Percentiles rank a stretch among this genome's conserved stretches.
Evolutionary conservation across 2,329 filamentous ascomycete genomes (phyloP).

Genomic region (Epichloe glyceriae): DNA sequence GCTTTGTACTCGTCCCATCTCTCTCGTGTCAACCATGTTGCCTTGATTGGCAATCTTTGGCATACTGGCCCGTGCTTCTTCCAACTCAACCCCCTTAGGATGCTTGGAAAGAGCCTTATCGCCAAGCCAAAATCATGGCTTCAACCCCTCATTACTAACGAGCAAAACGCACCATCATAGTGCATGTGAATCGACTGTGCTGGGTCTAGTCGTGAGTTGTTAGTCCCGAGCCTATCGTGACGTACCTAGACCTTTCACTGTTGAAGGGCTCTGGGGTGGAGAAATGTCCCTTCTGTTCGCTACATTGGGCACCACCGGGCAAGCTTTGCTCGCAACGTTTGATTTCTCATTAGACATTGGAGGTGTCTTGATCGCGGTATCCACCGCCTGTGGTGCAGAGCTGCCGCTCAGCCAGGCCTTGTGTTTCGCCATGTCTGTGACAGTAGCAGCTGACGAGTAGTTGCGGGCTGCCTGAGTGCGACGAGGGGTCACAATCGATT

Average conservation of each 20-base stretch:
- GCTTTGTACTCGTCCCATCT: too few species aligned
- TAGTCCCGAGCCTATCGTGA: slow-evolving; percentile 9
- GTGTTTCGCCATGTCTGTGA: not conserved
- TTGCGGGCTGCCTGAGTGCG: not conserved
- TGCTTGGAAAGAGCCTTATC: too few species aligned
- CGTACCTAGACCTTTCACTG: slow-evolving; percentile 6
- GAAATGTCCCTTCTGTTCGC: not conserved
- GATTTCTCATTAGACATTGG: not conserved
- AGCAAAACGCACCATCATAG: too few species aligned
- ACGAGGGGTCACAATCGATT: not conserved
- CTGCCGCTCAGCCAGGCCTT: slow-evolving; percentile 1
- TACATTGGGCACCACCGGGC: not conserved
- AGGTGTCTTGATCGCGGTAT: not conserved
- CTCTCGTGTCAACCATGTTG: too few species aligned
- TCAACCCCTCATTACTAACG: too few species aligned
- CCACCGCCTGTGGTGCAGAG: not conserved
- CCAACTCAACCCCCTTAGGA: too few species aligned
- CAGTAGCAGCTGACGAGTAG: not conserved
- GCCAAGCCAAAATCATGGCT: too few species aligned
- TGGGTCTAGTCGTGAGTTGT: not conserved
- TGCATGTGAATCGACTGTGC: not conserved
- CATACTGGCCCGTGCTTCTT: too few species aligned
- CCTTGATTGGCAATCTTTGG: too few species aligned
- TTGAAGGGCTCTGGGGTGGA: not conserved
- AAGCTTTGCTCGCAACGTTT: not conserved